Evolutionary conservation across 345 rosid genomes (phyloP), one percentile per base, ranked within the genome.

Genomic region (Raphanus sativus): DNA sequence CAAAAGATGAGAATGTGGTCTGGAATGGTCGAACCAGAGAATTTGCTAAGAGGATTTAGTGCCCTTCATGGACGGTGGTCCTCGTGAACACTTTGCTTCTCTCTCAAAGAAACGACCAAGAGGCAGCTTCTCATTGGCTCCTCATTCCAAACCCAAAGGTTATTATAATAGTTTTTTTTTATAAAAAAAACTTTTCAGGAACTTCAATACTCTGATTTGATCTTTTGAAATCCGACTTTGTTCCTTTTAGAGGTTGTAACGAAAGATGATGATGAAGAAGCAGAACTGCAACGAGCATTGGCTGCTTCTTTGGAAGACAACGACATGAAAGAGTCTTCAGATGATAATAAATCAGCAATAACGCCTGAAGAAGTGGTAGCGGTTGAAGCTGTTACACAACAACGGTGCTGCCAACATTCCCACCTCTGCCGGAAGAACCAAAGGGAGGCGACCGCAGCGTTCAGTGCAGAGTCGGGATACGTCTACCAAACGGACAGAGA

Each of bases 1-100:
- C 97, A 96, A 81, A 93, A 85, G 83, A 93, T 93, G 96, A 87
- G 87, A 61, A 84, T 84, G 48, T 93, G 99, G 99, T 69, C 63
- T 77, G 98, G 99, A 74, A 90, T 96, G 98, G 87, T 96, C 60
- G 90, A 89, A 71, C 97, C 99, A 8, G 99, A 89, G 83, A 88
- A 77, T 80, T 79, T 96, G 81, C 90, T 96, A 1, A n/a, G 99
- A 96, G 90, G 97, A 93, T 87, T 83, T 96, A 62, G 89, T 91
- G 24, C 88, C 86, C 12, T 96, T 87, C 85, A 83, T 96, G 97
- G 99, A 96, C 76, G 93, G 96, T 73, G 97, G 97, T 73, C 99
- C 98, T 5, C 86, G 89, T 65, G 89, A 91, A 74, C 89, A 91
- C 83, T 95, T 89, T 74, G 83, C 81, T 34, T 84, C 84, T 64